Evolutionary conservation across 805 yeast genomes (phyloP).

Genomic region (Spathaspora arborariae): DNA sequence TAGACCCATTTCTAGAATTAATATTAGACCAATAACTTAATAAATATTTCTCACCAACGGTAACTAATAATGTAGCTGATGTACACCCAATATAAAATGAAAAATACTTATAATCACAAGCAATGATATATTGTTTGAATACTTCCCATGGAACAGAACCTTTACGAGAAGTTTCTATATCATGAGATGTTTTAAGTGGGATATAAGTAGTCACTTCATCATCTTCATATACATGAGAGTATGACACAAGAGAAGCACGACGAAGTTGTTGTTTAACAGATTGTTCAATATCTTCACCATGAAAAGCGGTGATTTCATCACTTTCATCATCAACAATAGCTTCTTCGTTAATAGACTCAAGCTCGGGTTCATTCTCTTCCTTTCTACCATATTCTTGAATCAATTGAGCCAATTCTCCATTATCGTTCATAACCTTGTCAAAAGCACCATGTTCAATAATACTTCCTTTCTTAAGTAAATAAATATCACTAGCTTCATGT

Average conservation of each 20-base stretch:
- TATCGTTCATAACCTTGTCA: conserved; percentile 40
- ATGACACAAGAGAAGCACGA: conserved; percentile 31
- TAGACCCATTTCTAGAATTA: conserved; percentile 21
- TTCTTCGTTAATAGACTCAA: conserved; percentile 10
- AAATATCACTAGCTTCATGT: conserved; percentile 31
- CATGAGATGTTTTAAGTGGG: conserved; percentile 16
- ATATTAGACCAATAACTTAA: conserved; percentile 36
- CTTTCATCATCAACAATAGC: conserved; percentile 15
- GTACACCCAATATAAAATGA: conserved; percentile 20
- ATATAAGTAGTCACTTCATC: conserved; percentile 22
- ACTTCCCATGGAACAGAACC: conserved; percentile 29
- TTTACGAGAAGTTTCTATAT: conserved; percentile 24
- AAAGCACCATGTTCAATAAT: conserved; percentile 46
- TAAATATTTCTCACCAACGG: conserved; percentile 23
- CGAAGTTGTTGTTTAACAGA: conserved; percentile 15
- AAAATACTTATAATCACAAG: conserved; percentile 27
- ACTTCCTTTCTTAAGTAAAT: conserved; percentile 24
- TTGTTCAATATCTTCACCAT: conserved; percentile 8
- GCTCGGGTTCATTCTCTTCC: conserved; percentile 9
- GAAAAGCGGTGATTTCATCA: conserved; percentile 6
- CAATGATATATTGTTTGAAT: conserved; percentile 26
- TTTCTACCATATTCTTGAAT: conserved; percentile 28
- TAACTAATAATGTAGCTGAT: conserved; percentile 15
- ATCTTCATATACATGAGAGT: conserved; percentile 28
- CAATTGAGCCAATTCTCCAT: conserved; percentile 31